Base-by-base conservation (phyloP, 768 basidiomycete species). In the Lyophyllum shimeji region DNA sequence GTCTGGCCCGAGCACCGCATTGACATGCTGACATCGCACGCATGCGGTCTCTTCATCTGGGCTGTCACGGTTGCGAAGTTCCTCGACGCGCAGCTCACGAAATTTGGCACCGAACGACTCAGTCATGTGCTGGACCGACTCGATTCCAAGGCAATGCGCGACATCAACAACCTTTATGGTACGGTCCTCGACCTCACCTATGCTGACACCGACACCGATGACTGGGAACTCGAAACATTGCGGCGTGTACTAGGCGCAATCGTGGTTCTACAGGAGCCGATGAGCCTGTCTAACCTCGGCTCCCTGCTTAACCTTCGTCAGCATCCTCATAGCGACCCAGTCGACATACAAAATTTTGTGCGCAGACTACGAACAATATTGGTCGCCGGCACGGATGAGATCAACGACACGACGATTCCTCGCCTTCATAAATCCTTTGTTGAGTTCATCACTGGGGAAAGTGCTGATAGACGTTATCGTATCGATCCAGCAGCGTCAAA, bases 1-100 rank as follows among this genome's bases (percentile, higher is more conserved):
- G n/a, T 50, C 11, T 63, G 60, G 60, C 53, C 55, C 20, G 60
- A n/a, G n/a, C n/a, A n/a, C n/a, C n/a, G n/a, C n/a, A 31, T 17
- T 60, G 31, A 15, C 17, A 42, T 9, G 33, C 24, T 63, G 20
- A 40, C 43, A 21, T n/a, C 17, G 11, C 55, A 53, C 5, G 59
- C 62, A 1, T 56, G 57, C 2, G 62, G 62, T 1, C 51, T 56
- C n/a, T 61, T 63, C 17, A 57, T 63, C 20, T 61, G 62, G 55
- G 62, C 57, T 4, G 60, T 56, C 6, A 61, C 62, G 7, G 58
- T 55, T 25, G 25, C 37, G 9, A 56, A 45, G 13, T 57, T 63
- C 31, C 15, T 63, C 24, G 34, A 57, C 9, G 50, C 56, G 29
- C 60, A 59, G 24, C 45, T 65, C 17, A 33, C 46, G 3, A 31